These are phyloP conservation scores for Juglanconis sp. DNA, from an alignment of 2,329 filamentous ascomycete genomes.

Conservation along the genomic window DNA sequence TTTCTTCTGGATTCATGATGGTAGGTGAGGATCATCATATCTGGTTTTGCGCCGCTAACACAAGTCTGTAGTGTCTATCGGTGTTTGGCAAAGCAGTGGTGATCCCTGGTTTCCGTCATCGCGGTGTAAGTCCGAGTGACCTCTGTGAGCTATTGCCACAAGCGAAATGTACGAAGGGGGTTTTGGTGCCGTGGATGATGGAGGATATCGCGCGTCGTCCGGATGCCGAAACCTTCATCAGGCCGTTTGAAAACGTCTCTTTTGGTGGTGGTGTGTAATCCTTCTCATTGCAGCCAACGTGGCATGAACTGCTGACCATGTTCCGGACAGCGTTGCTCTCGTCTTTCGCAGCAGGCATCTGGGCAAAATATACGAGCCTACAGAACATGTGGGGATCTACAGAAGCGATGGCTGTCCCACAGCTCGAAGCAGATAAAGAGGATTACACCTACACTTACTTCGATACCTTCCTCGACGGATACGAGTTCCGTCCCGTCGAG, in stretches of 20 bases:
- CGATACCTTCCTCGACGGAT: conserved; percentile 17
- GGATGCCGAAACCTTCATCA: conserved; percentile 20
- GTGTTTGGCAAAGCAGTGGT: conserved; percentile 20
- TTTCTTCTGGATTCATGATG: conserved; percentile 16
- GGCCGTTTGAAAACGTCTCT: conserved; percentile 15
- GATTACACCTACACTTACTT: conserved; percentile 22
- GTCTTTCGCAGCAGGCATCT: conserved; percentile 9
- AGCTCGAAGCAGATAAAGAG: conserved; percentile 17
- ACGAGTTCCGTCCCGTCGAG: conserved; percentile 19
- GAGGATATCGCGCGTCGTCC: conserved; percentile 20
- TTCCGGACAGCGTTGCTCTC: conserved; percentile 18
- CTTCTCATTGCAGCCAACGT: neutral
- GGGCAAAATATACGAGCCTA: conserved; percentile 20
- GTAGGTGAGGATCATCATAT: neutral
- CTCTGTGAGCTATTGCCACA: conserved; percentile 16
- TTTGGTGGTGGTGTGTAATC: conserved; percentile 22
- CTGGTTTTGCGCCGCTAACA: neutral
- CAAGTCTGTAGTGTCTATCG: conserved; percentile 1
- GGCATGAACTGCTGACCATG: neutral
- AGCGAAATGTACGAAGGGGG: conserved; percentile 13
- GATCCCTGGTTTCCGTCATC: conserved; percentile 21
- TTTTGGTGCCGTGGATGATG: conserved; percentile 23
- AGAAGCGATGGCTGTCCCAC: conserved; percentile 15
- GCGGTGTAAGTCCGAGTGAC: conserved; percentile 13
- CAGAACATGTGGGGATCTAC: conserved; percentile 20